These are phyloP conservation scores for Xylaria multiplex DNA, from an alignment of 2,329 filamentous ascomycete species.

Conservation along the genomic window DNA sequence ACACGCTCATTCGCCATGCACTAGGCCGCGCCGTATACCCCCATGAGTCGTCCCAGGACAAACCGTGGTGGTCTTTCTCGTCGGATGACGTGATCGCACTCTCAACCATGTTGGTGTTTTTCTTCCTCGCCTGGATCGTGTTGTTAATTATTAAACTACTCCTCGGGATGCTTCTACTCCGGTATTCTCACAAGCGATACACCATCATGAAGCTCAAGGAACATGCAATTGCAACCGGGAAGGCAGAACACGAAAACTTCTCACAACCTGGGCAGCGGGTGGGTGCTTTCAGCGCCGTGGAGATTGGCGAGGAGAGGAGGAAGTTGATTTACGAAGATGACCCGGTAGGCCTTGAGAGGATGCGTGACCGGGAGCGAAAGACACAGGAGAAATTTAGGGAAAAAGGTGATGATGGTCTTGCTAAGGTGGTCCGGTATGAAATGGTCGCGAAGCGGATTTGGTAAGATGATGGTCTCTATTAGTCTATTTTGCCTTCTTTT, in stretches of 20 bases:
- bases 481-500: background rate
- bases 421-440: constrained; percentile 80
- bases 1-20: constrained; percentile 79
- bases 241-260: constrained; percentile 63
- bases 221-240: constrained; percentile 57
- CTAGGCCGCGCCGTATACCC: constrained; percentile 76
- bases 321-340: constrained; percentile 90
- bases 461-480: constrained; percentile 56
- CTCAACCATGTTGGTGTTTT: constrained; percentile 84
- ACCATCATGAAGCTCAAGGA: constrained; percentile 80
- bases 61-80: constrained; percentile 65
- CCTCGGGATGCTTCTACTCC: constrained; percentile 86
- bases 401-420: constrained; percentile 60
- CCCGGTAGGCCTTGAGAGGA: constrained; percentile 70
- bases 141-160: constrained; percentile 86
- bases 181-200: constrained; percentile 82
- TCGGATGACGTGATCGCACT: constrained; percentile 79
- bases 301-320: constrained; percentile 87
- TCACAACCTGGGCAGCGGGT: constrained; percentile 78
- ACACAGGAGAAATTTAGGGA: constrained; percentile 67
- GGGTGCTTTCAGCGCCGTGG: constrained; percentile 85
- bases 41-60: constrained; percentile 52
- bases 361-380: constrained; percentile 71
- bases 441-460: constrained; percentile 98
- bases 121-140: constrained; percentile 85